Evolutionary conservation across 768 basidiomycete genomes (phyloP), one percentile per base, ranked within the genome.

Genomic region (Panellus pusillus): DNA sequence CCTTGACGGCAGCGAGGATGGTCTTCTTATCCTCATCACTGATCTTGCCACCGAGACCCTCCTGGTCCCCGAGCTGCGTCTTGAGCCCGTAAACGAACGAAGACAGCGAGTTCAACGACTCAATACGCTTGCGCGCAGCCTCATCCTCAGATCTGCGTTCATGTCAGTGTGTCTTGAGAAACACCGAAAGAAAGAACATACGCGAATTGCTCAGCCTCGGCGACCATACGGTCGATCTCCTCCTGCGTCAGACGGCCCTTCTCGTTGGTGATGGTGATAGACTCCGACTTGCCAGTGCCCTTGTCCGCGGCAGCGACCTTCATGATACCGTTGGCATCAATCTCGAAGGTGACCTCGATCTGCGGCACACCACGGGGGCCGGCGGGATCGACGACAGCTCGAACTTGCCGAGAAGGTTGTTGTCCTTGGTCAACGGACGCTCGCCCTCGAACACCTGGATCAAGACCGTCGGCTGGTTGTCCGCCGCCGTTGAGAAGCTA

Each of bases 381-480:
- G 96, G 93, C 29, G 96, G 94, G 57, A 98, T 97, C 54, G 91
- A 68, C 41, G 83, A 88, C 36, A 98, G 85, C 73, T 97, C 94
- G 71, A 97, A 98, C 71, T 94, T 94, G 75, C 96, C 95, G 63
- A 98, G 89, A 45, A 89, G 86, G 77, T 97, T 96, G 83, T 97
- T 98, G 76, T 98, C 96, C 84, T 96, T 96, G 61, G 96, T 98
- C 65, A 97, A 76, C 43, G 93, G 85, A 68, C 96, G 93, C 77
- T 98, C 95, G 72, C 95, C 95, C 80, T 98, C 95, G 70, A 79
- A 98, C 60, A 98, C 96, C 73, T 98, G 95, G 73, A 98, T 95
- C 44, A 98, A 75, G 63, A 98, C 95, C 47, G 92, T 94, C 43
- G 91, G 92, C 75, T 98, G 89, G 79, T 92, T 93, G 67, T 93